Base-by-base conservation (phyloP, 2,329 filamentous ascomycete genomes). In the Calycina herbarum region DNA sequence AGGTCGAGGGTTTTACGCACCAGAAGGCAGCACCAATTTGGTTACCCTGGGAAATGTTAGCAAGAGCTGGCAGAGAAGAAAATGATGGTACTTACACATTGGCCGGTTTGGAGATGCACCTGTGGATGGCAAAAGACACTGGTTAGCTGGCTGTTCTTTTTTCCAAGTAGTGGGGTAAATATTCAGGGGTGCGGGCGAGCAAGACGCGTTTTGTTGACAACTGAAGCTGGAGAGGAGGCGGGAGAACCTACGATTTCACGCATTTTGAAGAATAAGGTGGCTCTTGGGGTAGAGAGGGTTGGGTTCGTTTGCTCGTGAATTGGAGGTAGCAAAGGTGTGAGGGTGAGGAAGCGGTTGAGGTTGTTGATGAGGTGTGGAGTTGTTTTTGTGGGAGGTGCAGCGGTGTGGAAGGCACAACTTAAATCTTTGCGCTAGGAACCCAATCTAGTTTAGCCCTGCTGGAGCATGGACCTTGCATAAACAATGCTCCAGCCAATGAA, bases 1-100 rank as follows among this genome's bases (percentile, higher is more conserved):
- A 60, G 62, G 24, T 57, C 29, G 61, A 64, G 63, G 67, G 48
- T 13, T 65, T 66, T 72, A 84, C 88, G 75, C 83, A 92, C 90
- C 95, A 99, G 89, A 99, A 99, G 84, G 95, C 95, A 86, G 95
- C 95, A 94, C 95, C 95, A 77, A 98, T 97, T 92, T 99, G 95
- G 91, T 99, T 99, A 89, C 95, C 95, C 94, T 97, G 77, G 75
- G 64, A 69, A 68, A 76, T 72, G 27, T 74, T 57, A 73, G 67
- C 13, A 62, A 31, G n/a, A 66, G 56, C 27, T 57, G 17, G 38
- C 67, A 66, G 57, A 62, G 57, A 38, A 33, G 15, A 31, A n/a
- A 8, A 29, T 51, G 33, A 31, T 63, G 69, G 48, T 64, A 87
- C 89, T 84, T 89, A 97, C 94, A 86, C 95, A 98, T 89, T 99